A percentile compares a stretch with the other conserved stretches of the same genome.
These are phyloP conservation scores for Fagus crenata DNA, from an alignment of 306 rosid genomes.

Conservation along the genomic window DNA sequence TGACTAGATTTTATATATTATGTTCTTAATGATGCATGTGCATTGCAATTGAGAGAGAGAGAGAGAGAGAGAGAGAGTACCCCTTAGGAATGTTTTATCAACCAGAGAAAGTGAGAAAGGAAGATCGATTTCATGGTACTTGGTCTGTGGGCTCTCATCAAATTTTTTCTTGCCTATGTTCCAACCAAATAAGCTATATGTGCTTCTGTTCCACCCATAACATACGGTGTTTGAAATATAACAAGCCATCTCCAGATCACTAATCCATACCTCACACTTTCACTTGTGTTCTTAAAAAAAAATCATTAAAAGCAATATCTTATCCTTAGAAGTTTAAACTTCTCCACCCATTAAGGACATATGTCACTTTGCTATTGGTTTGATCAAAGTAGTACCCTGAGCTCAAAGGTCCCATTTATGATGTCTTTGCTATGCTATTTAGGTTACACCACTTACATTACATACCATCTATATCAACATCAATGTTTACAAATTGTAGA, in stretches of 20 bases:
- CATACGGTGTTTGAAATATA: conserved; percentile 43
- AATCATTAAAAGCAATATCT: conserved; percentile 22
- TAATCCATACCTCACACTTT: conserved; percentile 16
- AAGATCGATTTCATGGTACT: conserved; percentile 73
- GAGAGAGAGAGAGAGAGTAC: conserved; percentile 41
- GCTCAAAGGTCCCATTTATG: conserved; percentile 21
- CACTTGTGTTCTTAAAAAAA: background rate
- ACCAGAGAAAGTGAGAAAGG: conserved; percentile 69
- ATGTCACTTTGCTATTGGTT: conserved; percentile 15
- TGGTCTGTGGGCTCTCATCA: conserved; percentile 47
- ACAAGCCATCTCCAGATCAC: conserved; percentile 45
- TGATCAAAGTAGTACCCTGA: conserved; percentile 7
- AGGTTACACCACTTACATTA: too few species aligned
- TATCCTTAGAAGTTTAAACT: conserved; percentile 20
- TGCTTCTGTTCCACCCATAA: conserved; percentile 40
- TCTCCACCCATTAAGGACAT: conserved; percentile 11
- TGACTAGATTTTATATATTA: too few species aligned
- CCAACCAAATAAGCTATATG: conserved; percentile 71
- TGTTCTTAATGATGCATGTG: background rate
- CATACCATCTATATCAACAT: too few species aligned
- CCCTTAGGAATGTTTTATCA: conserved; percentile 65
- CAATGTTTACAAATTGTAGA: too few species aligned
- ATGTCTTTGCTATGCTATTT: background rate
- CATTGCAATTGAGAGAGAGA: conserved; percentile 4
- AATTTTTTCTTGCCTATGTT: conserved; percentile 46